A percentile compares a stretch with the other conserved stretches of the same genome.
phyloP scores from a whole-genome alignment of 176 grass and related monocot species.

The Cenchrus fungigraminus region DNA sequence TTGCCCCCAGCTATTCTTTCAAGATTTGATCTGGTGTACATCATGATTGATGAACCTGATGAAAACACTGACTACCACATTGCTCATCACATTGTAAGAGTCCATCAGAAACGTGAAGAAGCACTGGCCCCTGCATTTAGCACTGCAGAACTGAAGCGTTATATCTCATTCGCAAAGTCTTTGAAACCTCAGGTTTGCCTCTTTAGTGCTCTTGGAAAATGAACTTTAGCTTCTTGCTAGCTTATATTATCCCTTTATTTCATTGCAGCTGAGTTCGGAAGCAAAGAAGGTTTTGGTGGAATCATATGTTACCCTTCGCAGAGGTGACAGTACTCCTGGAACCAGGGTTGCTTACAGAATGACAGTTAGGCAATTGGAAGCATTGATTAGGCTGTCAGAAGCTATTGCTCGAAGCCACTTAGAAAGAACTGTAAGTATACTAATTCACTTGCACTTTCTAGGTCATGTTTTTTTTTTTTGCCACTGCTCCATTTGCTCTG shows the following conservation, averaged over 20 bases:
- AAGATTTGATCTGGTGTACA: conserved; percentile 99
- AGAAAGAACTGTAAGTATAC: conserved; percentile 80
- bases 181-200: conserved; percentile 87
- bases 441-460: background rate
- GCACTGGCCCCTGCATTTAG: conserved; percentile 91
- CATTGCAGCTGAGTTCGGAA: conserved; percentile 83
- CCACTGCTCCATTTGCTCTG: conserved; percentile 10
- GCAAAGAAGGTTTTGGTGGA: conserved; percentile 87
- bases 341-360: conserved; percentile 98
- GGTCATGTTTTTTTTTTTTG: background rate
- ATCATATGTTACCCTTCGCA: conserved; percentile 82
- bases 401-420: conserved; percentile 92
- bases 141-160: conserved; percentile 90
- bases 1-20: conserved; percentile 96
- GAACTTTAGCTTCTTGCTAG: background rate
- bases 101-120: conserved; percentile 94
- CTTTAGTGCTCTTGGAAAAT: conserved; percentile 8
- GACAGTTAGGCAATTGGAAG: conserved; percentile 96
- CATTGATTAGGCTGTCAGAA: conserved; percentile 95
- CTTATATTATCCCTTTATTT: conserved; percentile 41
- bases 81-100: conserved; percentile 98
- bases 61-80: conserved; percentile 98
- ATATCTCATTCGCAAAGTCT: conserved; percentile 81
- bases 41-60: conserved; percentile 99
- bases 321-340: conserved; percentile 89